phyloP scores from a whole-genome alignment of 148 eudicot species.

The Mesembryanthemum crystallinum region DNA sequence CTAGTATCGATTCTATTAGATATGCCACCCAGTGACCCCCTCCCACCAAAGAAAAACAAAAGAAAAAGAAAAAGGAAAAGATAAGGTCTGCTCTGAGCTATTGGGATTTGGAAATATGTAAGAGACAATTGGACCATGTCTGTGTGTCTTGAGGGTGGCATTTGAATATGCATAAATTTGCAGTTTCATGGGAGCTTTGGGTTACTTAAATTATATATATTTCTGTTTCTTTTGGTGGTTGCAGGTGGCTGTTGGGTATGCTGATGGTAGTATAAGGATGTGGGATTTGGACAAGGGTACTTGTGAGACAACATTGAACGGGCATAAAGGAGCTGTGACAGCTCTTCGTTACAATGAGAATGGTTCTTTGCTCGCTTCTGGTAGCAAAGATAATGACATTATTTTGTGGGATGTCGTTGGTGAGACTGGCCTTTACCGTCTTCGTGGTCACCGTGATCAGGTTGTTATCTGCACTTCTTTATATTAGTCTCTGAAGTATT shows the following conservation, averaged over 20 bases:
- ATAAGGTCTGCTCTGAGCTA: background rate
- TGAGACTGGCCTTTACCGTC: conserved; percentile 90
- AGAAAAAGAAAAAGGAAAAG: background rate
- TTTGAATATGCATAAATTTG: background rate
- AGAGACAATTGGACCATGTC: background rate
- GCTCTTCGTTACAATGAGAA: conserved; percentile 66
- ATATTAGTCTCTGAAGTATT: background rate
- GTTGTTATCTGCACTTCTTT: conserved; percentile 29
- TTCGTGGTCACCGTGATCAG: conserved; percentile 98
- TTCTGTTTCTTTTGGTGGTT: conserved; percentile 10
- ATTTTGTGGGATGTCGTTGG: conserved; percentile 97
- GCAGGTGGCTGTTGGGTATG: conserved; percentile 92
- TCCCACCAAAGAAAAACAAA: too few species aligned
- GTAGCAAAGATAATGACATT: conserved; percentile 90
- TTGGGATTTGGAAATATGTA: background rate
- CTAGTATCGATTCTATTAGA: too few species aligned
- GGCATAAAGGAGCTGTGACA: conserved; percentile 90
- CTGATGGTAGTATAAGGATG: conserved; percentile 91
- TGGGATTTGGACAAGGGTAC: conserved; percentile 77
- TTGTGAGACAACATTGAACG: conserved; percentile 91
- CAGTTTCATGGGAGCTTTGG: background rate
- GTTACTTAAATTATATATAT: background rate
- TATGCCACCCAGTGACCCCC: too few species aligned
- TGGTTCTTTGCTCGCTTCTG: conserved; percentile 90
- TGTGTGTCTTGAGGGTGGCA: background rate